Conservation (phyloP, 2,329 filamentous ascomycete species). For the Xylariaceae sp. region DNA sequence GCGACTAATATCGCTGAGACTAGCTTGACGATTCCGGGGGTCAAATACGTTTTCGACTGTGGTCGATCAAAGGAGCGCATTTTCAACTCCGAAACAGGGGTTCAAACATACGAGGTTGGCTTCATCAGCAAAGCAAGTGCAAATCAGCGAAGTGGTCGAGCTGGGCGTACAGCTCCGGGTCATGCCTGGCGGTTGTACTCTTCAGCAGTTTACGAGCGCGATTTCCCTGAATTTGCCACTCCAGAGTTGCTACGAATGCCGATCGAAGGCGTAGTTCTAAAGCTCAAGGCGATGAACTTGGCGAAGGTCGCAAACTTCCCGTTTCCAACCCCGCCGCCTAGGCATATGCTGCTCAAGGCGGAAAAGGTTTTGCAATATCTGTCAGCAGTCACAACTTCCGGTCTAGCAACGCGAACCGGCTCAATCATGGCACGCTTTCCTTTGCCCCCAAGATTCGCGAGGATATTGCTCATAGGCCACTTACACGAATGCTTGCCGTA, state of each 20-base stretch:
- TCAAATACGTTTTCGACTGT: conserved; percentile 76
- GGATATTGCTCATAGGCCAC: conserved; percentile 86
- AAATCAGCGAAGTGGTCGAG: conserved; percentile 85
- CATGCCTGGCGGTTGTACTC: conserved; percentile 96
- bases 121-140: conserved; percentile 99
- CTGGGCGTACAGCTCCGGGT: conserved; percentile 89
- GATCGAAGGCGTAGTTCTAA: conserved; percentile 86
- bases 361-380: conserved; percentile 85
- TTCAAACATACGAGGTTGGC: conserved; percentile 90
- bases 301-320: conserved; percentile 91
- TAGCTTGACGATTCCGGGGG: conserved; percentile 87
- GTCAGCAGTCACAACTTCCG: conserved; percentile 67
- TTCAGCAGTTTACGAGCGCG: conserved; percentile 86
- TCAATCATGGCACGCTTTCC: conserved; percentile 84
- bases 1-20: conserved; percentile 98
- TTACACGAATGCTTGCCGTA: conserved; percentile 78
- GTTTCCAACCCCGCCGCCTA: conserved; percentile 85
- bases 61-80: conserved; percentile 88
- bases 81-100: conserved; percentile 82
- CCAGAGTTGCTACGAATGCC: conserved; percentile 89
- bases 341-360: conserved; percentile 70
- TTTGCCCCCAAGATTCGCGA: conserved; percentile 82
- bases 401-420: conserved; percentile 75
- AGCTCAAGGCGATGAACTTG: conserved; percentile 91
- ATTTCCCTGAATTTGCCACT: conserved; percentile 79